Percentiles rank a stretch among this genome's conserved stretches.
Evolutionary conservation across 2,329 filamentous ascomycete genomes (phyloP).

Genomic region (Beauveria bassiana): DNA sequence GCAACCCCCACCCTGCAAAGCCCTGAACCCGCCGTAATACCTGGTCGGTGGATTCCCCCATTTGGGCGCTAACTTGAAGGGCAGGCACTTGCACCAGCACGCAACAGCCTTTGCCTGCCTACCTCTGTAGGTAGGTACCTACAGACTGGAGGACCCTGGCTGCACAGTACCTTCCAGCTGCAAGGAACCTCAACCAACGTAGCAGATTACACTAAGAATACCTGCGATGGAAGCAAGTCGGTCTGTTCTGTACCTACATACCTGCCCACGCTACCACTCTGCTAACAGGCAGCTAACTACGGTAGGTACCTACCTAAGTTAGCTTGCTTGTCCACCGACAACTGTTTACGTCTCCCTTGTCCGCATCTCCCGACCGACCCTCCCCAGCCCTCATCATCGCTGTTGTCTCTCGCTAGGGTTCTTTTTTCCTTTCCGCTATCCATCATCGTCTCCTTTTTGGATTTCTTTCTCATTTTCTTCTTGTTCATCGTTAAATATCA

Average conservation of each 20-base stretch:
- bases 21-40: not conserved
- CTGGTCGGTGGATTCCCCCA: not conserved
- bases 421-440: not conserved
- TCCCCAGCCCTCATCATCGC: not conserved
- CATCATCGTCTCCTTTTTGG: constrained; percentile 10
- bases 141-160: not conserved
- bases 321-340: not conserved
- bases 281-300: not conserved
- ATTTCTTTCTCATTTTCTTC: not conserved
- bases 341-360: not conserved
- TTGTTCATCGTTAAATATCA: constrained; percentile 1
- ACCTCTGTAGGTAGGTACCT: too few relatives aligned
- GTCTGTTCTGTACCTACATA: too few relatives aligned
- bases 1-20: not conserved
- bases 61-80: not conserved
- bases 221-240: too few relatives aligned
- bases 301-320: not conserved
- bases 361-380: constrained; percentile 7
- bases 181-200: not conserved
- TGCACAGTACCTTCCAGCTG: not conserved
- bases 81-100: too few relatives aligned
- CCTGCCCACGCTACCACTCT: too few relatives aligned
- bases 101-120: not conserved
- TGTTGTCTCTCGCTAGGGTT: constrained; percentile 1
- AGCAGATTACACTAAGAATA: not conserved